Evolutionary conservation across 345 rosid genomes (phyloP).

Genomic region (Gossypium sturtianum): DNA sequence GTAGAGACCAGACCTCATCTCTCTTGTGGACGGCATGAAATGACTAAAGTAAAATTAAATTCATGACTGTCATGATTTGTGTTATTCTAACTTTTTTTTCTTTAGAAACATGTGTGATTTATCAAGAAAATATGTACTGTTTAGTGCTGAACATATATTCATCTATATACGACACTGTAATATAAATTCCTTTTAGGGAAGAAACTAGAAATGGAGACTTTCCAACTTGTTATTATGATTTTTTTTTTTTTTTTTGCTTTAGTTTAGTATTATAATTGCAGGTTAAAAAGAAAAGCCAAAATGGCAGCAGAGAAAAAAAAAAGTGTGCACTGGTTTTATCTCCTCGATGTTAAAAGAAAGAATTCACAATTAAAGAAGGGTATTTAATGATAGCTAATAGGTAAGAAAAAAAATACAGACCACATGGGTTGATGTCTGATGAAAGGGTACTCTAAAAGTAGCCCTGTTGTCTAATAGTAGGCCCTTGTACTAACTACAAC

Average conservation of each 20-base stretch:
- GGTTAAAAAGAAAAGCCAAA: not conserved
- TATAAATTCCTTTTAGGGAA: not conserved
- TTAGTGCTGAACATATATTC: no score
- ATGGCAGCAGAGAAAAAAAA: not conserved
- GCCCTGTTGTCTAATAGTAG: slow-evolving; percentile 3
- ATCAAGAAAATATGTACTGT: no score
- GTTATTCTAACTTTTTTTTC: not conserved
- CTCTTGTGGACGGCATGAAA: not conserved
- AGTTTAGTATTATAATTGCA: not conserved
- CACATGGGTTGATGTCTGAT: not conserved
- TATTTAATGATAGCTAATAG: not conserved
- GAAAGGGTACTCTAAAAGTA: not conserved
- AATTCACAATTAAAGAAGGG: not conserved
- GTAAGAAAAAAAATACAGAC: not conserved
- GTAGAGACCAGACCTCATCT: not conserved
- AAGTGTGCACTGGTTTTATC: not conserved
- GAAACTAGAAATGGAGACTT: not conserved
- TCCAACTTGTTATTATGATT: no score
- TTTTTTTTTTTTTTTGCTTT: not conserved
- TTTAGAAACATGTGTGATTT: not conserved
- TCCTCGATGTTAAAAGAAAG: not conserved
- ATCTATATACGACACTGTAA: no score
- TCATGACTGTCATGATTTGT: not conserved
- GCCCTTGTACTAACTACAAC: not conserved
- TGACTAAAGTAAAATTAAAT: not conserved